phyloP scores from a whole-genome alignment of 768 basidiomycete genomes.

The Tephrocybe sp. region DNA sequence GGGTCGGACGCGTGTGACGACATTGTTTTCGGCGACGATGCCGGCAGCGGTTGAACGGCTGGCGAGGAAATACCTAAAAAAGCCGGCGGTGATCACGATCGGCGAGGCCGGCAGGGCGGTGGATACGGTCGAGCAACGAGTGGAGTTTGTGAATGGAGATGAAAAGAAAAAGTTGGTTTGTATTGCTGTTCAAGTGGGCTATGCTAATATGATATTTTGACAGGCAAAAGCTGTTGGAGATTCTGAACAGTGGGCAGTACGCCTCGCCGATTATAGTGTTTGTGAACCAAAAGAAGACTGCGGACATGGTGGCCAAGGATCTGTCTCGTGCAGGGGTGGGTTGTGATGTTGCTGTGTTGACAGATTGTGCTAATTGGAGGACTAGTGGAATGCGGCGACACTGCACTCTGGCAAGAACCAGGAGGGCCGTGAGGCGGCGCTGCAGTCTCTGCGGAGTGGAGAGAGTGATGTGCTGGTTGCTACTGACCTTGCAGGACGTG shows the following conservation, averaged over 20 bases:
- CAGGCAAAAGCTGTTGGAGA: constrained; percentile 85
- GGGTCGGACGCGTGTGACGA: constrained; percentile 88
- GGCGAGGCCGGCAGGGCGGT: constrained; percentile 98
- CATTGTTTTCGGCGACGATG: constrained; percentile 98
- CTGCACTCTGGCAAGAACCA: constrained; percentile 98
- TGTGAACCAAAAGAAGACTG: constrained; percentile 99
- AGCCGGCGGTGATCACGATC: constrained; percentile 94
- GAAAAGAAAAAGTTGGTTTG: constrained; percentile 91
- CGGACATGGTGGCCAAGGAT: constrained; percentile 97
- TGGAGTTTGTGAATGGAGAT: constrained; percentile 90
- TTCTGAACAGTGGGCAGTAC: constrained; percentile 84
- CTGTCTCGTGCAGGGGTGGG: constrained; percentile 84
- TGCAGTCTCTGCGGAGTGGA: constrained; percentile 84
- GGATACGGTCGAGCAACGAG: constrained; percentile 95
- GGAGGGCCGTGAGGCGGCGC: constrained; percentile 91
- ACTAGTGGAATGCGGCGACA: constrained; percentile 88
- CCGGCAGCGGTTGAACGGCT: constrained; percentile 95
- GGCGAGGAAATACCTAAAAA: constrained; percentile 89
- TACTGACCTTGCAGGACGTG: constrained; percentile 96
- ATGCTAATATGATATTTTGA: constrained; percentile 13
- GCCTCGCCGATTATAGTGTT: constrained; percentile 95
- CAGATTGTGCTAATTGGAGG: background rate
- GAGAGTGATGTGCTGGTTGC: constrained; percentile 91
- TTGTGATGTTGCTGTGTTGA: constrained; percentile 18
- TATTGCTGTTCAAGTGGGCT: background rate